phyloP scores from a whole-genome alignment of 192 early-diverging fungal genomes.

The Geosiphon pyriformis region DNA sequence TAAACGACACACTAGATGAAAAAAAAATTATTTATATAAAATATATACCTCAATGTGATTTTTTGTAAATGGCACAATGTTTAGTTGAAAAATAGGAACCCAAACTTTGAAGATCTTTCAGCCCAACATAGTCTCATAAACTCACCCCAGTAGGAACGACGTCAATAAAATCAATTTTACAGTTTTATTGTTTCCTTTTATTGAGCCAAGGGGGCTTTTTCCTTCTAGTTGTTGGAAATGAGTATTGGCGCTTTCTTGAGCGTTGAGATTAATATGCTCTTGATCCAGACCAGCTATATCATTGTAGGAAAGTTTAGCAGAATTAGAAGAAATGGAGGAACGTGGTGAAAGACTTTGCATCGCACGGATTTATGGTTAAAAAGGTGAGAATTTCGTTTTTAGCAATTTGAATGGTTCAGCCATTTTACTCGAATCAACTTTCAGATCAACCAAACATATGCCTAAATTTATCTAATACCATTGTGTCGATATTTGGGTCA shows the following conservation, averaged over 20 bases:
- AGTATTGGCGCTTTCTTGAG: not conserved
- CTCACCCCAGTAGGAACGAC: slow-evolving; percentile 11
- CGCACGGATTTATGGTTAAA: not conserved
- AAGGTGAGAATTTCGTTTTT: not conserved
- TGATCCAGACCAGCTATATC: not conserved
- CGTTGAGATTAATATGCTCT: too few relatives aligned
- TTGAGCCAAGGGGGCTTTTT: not conserved
- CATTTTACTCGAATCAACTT: too few relatives aligned
- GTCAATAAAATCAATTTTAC: slow-evolving; percentile 50
- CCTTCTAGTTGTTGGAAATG: not conserved
- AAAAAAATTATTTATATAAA: not conserved
- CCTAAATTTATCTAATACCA: too few relatives aligned
- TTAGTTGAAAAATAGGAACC: too few relatives aligned
- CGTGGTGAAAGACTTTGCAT: not conserved
- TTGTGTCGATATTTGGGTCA: too few relatives aligned
- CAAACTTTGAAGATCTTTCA: too few relatives aligned
- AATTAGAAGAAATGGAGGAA: not conserved
- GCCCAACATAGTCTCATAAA: too few relatives aligned
- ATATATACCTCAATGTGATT: too few relatives aligned
- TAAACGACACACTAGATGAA: slow-evolving; percentile 50
- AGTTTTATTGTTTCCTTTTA: slow-evolving; percentile 33
- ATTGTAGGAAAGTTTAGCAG: not conserved
- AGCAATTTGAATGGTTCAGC: not conserved
- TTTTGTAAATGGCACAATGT: too few relatives aligned
- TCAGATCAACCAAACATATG: too few relatives aligned